Conservation (phyloP, 2,329 filamentous ascomycete species). For the Monilinia fructicola region DNA sequence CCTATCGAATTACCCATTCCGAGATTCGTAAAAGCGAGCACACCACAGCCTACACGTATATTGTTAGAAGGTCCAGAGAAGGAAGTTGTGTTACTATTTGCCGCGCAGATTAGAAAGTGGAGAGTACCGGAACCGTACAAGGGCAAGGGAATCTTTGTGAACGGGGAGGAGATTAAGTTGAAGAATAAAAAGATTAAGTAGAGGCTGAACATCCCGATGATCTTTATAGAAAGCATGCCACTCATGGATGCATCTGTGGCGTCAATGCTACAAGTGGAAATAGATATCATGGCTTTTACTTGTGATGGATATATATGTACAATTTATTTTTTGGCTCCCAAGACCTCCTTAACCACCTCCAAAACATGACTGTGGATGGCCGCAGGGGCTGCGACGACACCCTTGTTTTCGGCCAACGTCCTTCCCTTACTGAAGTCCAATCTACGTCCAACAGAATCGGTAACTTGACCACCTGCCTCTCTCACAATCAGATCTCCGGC, state of each 20-base stretch:
- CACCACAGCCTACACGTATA: constrained; percentile 87
- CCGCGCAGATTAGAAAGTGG: constrained; percentile 84
- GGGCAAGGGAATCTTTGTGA: constrained; percentile 98
- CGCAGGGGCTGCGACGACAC: constrained; percentile 83
- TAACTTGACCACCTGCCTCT: constrained; percentile 89
- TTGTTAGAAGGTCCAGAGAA: constrained; percentile 85
- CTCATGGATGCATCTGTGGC: constrained; percentile 27
- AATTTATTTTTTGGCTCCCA: constrained; percentile 48
- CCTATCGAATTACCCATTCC: constrained; percentile 88
- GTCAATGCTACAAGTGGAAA: constrained; percentile 15
- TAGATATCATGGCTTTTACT: constrained; percentile 9
- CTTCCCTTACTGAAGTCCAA: constrained; percentile 85
- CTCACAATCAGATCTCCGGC: constrained; percentile 91
- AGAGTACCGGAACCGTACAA: constrained; percentile 95
- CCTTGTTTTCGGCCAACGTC: constrained; percentile 87
- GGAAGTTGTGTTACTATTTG: constrained; percentile 85
- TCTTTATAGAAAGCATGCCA: constrained; percentile 35
- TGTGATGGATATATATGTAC: constrained; percentile 13
- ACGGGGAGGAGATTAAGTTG: constrained; percentile 94
- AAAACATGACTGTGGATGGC: constrained; percentile 75
- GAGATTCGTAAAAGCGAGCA: constrained; percentile 77
- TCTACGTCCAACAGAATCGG: constrained; percentile 79
- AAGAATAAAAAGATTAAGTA: constrained; percentile 98
- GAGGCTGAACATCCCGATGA: constrained; percentile 32
- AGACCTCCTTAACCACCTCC: constrained; percentile 76